Evolutionary conservation across 1,284 basidiomycete species (phyloP).

Genomic region (Ceratobasidium sp.): DNA sequence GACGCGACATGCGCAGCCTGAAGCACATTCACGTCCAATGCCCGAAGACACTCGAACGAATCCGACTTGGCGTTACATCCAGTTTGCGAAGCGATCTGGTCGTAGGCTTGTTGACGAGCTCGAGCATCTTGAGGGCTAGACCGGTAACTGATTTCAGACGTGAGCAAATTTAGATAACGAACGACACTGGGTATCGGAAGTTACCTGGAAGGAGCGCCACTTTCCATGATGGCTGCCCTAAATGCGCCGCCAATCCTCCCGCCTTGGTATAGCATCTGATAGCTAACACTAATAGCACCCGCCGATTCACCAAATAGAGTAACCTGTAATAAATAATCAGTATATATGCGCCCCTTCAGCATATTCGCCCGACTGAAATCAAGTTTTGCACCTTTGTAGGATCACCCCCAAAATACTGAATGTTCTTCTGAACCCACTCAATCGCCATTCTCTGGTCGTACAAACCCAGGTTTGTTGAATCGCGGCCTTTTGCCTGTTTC

Average conservation of each 20-base stretch:
- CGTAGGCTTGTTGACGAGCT: conserved; percentile 22
- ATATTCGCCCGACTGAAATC: not conserved
- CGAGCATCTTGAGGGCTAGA: not conserved
- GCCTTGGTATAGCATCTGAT: conserved; percentile 25
- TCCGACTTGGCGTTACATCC: not conserved
- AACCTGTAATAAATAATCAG: conserved; percentile 1
- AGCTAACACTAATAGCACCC: conserved; percentile 26
- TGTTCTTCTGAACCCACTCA: conserved; percentile 63
- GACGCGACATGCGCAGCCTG: conserved; percentile 20
- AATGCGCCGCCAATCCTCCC: conserved; percentile 18
- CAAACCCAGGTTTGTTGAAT: conserved; percentile 3
- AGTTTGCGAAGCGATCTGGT: conserved; percentile 18
- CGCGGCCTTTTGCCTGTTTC: not conserved
- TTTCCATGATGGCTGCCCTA: conserved; percentile 36
- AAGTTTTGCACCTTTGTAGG: conserved; percentile 52
- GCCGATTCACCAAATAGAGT: conserved; percentile 39
- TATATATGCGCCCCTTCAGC: not conserved
- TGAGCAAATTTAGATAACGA: not conserved
- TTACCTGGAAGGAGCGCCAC: conserved; percentile 21
- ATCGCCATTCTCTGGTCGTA: conserved; percentile 50
- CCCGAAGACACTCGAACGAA: conserved; percentile 28
- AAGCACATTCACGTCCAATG: not conserved
- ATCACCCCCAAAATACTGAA: conserved; percentile 63
- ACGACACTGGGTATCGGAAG: not conserved
- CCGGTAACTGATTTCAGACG: conserved; percentile 3